phyloP scores from a whole-genome alignment of 495 filamentous ascomycete species.

The Daldinia bambusicola region DNA sequence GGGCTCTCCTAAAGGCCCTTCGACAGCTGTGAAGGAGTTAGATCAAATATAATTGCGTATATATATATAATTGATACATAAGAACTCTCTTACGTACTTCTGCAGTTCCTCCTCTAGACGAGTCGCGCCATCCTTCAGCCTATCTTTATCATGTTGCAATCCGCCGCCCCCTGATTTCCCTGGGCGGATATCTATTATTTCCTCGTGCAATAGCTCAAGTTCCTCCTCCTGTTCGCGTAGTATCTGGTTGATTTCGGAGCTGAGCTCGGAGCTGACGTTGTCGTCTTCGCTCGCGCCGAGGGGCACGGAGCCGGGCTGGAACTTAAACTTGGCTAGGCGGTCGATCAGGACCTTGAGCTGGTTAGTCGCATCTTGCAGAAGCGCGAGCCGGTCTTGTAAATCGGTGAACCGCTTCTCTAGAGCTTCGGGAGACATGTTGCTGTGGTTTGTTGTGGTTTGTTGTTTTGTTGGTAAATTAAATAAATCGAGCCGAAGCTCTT shows the following conservation, averaged over 20 bases:
- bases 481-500: constrained; percentile 21
- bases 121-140: constrained; percentile 70
- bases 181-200: constrained; percentile 72
- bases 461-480: constrained; percentile 45
- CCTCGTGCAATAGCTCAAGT: constrained; percentile 81
- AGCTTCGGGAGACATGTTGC: constrained; percentile 62
- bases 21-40: constrained; percentile 64
- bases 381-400: constrained; percentile 72
- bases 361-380: constrained; percentile 73
- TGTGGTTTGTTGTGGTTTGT: neutral
- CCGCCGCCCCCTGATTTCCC: constrained; percentile 56
- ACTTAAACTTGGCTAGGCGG: constrained; percentile 74
- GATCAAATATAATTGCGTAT: constrained; percentile 23
- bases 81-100: constrained; percentile 56
- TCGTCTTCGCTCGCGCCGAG: constrained; percentile 64
- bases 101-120: constrained; percentile 75
- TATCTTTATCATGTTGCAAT: constrained; percentile 64
- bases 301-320: constrained; percentile 67
- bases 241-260: constrained; percentile 80
- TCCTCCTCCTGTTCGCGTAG: constrained; percentile 89
- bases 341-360: constrained; percentile 78
- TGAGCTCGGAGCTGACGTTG: constrained; percentile 78
- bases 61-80: constrained; percentile 2
- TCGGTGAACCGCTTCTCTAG: constrained; percentile 72
- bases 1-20: constrained; percentile 82